Evolutionary conservation across 1,284 basidiomycete species (phyloP).

Genomic region (Papiliotrema terrestris): DNA sequence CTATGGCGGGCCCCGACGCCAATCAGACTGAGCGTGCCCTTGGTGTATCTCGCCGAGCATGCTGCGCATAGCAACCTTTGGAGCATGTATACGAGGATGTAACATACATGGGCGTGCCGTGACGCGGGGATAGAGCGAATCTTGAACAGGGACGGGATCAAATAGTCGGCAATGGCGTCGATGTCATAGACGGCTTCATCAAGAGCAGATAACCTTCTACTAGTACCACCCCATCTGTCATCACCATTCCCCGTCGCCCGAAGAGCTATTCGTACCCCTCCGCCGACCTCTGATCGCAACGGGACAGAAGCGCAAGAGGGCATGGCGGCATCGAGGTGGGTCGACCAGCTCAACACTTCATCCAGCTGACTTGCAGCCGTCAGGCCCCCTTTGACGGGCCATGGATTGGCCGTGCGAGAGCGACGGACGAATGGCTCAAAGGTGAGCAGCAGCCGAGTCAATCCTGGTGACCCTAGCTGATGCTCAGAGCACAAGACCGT

Average conservation of each 20-base stretch:
- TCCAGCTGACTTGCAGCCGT: conserved; percentile 7
- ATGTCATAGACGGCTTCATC: not conserved
- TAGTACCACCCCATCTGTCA: no score
- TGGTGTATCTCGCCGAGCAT: not conserved
- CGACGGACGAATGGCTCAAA: conserved; percentile 30
- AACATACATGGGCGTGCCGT: no score
- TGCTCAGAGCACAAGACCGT: conserved; percentile 38
- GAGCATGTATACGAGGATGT: no score
- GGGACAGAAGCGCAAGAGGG: not conserved
- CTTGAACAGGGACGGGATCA: not conserved
- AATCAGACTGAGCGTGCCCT: not conserved
- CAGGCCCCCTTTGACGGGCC: conserved; percentile 26
- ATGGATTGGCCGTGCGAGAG: conserved; percentile 24
- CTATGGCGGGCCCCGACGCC: not conserved
- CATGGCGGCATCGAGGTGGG: conserved; percentile 21
- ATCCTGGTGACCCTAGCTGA: not conserved
- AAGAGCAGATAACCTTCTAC: no score
- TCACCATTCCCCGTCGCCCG: no score
- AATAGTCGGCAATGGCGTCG: not conserved
- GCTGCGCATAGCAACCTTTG: no score
- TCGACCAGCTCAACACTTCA: not conserved
- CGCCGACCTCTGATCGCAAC: not conserved
- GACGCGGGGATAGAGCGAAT: no score
- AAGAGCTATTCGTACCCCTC: no score
- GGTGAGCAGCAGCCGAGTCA: conserved; percentile 25